Conservation (phyloP, 306 rosid genomes). For the Prunus mume region DNA sequence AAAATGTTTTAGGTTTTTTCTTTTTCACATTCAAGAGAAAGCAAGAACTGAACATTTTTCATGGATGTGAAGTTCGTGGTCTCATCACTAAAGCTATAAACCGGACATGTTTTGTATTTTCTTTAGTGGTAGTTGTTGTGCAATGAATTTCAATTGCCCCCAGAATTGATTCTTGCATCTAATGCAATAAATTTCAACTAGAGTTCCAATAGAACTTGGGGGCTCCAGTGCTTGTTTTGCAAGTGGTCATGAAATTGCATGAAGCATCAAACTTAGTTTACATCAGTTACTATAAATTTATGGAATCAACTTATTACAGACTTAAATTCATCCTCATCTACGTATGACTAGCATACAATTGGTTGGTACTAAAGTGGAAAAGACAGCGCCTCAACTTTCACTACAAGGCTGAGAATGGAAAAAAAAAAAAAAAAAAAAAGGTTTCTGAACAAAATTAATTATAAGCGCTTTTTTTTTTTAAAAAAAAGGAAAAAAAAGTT, state of each 20-base stretch:
- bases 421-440: no score
- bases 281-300: background rate
- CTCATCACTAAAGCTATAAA: background rate
- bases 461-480: no score
- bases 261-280: background rate
- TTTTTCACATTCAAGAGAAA: background rate
- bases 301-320: background rate
- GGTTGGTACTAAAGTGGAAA: background rate
- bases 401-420: no score
- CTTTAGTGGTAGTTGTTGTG: background rate
- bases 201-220: background rate
- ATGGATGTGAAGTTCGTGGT: background rate
- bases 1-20: background rate
- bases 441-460: no score
- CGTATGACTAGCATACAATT: background rate
- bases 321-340: background rate
- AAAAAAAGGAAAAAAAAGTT: no score
- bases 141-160: background rate
- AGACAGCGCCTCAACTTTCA: background rate
- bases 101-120: background rate
- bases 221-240: background rate
- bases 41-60: background rate
- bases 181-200: conserved; percentile 1
- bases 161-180: conserved; percentile 8
- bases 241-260: background rate